These are phyloP conservation scores for Cokeromyces recurvatus DNA, from an alignment of 371 early-diverging fungal species.

Conservation along the genomic window DNA sequence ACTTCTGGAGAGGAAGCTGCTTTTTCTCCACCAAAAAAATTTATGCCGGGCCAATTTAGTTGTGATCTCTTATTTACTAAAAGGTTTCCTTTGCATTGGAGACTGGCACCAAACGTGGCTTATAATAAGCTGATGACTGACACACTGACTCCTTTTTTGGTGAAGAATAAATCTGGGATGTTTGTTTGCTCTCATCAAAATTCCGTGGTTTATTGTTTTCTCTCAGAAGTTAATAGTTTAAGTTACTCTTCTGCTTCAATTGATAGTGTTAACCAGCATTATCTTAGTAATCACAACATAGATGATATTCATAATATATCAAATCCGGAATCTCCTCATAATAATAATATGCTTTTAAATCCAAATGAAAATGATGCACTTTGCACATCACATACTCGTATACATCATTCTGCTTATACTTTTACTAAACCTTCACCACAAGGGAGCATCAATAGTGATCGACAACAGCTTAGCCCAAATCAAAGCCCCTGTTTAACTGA, in stretches of 20 bases:
- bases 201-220: conserved; percentile 58
- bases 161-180: conserved; percentile 72
- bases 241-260: too few relatives aligned
- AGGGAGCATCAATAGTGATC: conserved; percentile 26
- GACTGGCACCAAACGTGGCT: conserved; percentile 66
- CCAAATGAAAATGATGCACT: conserved; percentile 1
- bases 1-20: conserved; percentile 40
- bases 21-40: conserved; percentile 34
- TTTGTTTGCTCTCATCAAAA: conserved; percentile 59
- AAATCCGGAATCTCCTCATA: conserved; percentile 21
- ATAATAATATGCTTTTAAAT: not conserved
- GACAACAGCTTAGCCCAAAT: conserved; percentile 16
- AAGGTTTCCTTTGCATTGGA: conserved; percentile 72
- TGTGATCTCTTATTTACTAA: conserved; percentile 63
- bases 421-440: conserved; percentile 24
- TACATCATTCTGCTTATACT: conserved; percentile 13
- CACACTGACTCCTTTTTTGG: conserved; percentile 57
- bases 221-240: conserved; percentile 38
- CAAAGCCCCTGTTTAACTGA: conserved; percentile 18
- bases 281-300: conserved; percentile 1
- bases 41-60: conserved; percentile 65
- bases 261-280: not conserved
- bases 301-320: not conserved
- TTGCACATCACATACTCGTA: conserved; percentile 15
- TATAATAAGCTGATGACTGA: conserved; percentile 51